Evolutionary conservation across 2,329 filamentous ascomycete genomes (phyloP).

Genomic region (Rutstroemia sp.): DNA sequence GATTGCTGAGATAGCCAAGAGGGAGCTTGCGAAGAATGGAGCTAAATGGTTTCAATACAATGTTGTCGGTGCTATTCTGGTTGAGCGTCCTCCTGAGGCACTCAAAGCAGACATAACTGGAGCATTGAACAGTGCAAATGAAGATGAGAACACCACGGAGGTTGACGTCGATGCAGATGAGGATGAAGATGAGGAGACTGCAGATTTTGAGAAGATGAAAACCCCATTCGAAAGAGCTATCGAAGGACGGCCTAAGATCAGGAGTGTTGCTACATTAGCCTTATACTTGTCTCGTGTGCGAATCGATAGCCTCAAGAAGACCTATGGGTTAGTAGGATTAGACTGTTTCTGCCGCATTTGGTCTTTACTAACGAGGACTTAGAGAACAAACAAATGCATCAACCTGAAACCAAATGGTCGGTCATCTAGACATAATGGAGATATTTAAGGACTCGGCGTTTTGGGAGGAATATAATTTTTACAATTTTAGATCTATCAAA

Average conservation of each 20-base stretch:
- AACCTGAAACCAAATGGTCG: not conserved
- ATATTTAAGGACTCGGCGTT: slow-evolving; percentile 1
- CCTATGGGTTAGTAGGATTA: slow-evolving; percentile 23
- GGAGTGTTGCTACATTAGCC: slow-evolving; percentile 47
- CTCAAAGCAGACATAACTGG: not conserved
- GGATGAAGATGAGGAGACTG: slow-evolving; percentile 11
- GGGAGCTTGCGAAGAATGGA: slow-evolving; percentile 41
- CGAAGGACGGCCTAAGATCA: slow-evolving; percentile 37
- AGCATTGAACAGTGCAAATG: slow-evolving; percentile 23
- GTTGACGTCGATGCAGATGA: slow-evolving; percentile 19
- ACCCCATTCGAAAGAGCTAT: slow-evolving; percentile 49
- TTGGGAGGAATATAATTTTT: not conserved
- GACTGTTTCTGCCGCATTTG: not conserved
- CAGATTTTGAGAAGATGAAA: slow-evolving; percentile 50
- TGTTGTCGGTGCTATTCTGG: slow-evolving; percentile 20
- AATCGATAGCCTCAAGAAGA: slow-evolving; percentile 47
- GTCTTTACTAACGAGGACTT: not conserved
- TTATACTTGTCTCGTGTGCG: slow-evolving; percentile 49
- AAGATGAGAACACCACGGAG: slow-evolving; percentile 32
- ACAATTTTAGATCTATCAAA: not conserved
- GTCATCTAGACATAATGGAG: not conserved
- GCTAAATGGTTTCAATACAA: slow-evolving; percentile 36
- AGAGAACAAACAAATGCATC: slow-evolving; percentile 31
- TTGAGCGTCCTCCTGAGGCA: slow-evolving; percentile 6
- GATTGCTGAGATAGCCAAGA: slow-evolving; percentile 58